phyloP scores from a whole-genome alignment of 2,329 filamentous ascomycete genomes.

The Triangularia setosa region DNA sequence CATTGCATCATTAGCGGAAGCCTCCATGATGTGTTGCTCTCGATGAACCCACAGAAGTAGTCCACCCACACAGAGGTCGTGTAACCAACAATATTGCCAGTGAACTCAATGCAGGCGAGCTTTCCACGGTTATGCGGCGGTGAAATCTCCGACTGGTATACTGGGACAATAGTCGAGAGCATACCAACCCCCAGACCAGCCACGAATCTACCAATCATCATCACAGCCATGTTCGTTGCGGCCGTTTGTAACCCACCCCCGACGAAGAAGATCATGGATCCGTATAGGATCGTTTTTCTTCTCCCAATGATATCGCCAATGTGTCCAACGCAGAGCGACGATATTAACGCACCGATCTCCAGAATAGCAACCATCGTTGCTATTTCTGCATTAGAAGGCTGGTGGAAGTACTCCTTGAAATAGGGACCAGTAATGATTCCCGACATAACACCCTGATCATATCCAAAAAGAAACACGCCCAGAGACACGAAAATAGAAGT shows the following conservation, averaged over 20 bases:
- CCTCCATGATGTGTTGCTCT: slow-evolving; percentile 83
- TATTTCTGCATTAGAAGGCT: slow-evolving; percentile 81
- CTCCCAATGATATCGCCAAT: slow-evolving; percentile 90
- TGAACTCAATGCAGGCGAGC: slow-evolving; percentile 96
- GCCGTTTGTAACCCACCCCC: slow-evolving; percentile 84
- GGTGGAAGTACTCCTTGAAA: slow-evolving; percentile 89
- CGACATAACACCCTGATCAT: slow-evolving; percentile 89
- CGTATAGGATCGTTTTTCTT: slow-evolving; percentile 86
- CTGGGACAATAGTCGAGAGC: slow-evolving; percentile 85
- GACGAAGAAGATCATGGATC: slow-evolving; percentile 79
- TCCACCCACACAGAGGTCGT: slow-evolving; percentile 97
- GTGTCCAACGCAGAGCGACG: slow-evolving; percentile 79
- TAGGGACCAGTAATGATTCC: slow-evolving; percentile 67
- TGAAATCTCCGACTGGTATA: slow-evolving; percentile 93
- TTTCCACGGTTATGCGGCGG: slow-evolving; percentile 94
- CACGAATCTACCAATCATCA: slow-evolving; percentile 78
- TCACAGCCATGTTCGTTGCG: slow-evolving; percentile 80
- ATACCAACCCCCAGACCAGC: slow-evolving; percentile 84
- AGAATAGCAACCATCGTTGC: slow-evolving; percentile 98
- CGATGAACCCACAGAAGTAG: slow-evolving; percentile 91
- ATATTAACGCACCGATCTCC: slow-evolving; percentile 87
- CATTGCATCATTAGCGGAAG: slow-evolving; percentile 89
- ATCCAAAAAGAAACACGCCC: slow-evolving; percentile 84
- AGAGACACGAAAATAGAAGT: slow-evolving; percentile 87
- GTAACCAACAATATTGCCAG: slow-evolving; percentile 94